Conservation (phyloP, 2,329 filamentous ascomycete species). For the Hyphodiscus sp. region DNA sequence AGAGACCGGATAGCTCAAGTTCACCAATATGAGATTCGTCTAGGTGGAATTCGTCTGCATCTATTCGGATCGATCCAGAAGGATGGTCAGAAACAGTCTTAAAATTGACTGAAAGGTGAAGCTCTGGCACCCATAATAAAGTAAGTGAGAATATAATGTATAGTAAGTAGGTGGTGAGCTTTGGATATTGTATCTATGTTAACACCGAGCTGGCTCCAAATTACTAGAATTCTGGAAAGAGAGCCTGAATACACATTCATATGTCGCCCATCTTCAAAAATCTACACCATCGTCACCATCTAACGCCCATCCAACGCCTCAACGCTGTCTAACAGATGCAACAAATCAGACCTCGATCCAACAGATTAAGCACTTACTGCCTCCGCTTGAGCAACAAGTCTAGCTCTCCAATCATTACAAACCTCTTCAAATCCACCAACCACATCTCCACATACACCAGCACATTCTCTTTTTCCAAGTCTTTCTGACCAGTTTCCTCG, state of each 20-base stretch:
- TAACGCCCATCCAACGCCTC: background rate
- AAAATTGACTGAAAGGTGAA: no score
- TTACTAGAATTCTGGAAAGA: no score
- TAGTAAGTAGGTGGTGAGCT: no score
- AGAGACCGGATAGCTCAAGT: no score
- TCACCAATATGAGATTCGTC: no score
- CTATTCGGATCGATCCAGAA: no score
- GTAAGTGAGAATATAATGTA: no score
- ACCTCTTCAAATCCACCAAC: conserved; percentile 88
- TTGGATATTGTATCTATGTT: no score
- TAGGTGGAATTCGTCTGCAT: no score
- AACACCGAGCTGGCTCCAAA: no score
- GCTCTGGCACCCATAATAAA: no score
- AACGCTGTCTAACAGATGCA: background rate
- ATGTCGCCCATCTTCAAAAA: background rate
- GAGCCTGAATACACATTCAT: background rate
- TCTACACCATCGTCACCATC: background rate
- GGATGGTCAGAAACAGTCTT: no score
- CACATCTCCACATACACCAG: conserved; percentile 77
- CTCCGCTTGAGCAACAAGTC: conserved; percentile 56
- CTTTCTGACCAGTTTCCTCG: conserved; percentile 77
- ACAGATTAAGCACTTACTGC: conserved; percentile 12
- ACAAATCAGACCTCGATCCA: background rate
- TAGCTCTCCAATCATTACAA: conserved; percentile 76
- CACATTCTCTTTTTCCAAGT: conserved; percentile 71